Percentiles rank a stretch among this genome's conserved stretches.
phyloP scores from a whole-genome alignment of 2,329 filamentous ascomycete species.

The Exserohilum turcica region DNA sequence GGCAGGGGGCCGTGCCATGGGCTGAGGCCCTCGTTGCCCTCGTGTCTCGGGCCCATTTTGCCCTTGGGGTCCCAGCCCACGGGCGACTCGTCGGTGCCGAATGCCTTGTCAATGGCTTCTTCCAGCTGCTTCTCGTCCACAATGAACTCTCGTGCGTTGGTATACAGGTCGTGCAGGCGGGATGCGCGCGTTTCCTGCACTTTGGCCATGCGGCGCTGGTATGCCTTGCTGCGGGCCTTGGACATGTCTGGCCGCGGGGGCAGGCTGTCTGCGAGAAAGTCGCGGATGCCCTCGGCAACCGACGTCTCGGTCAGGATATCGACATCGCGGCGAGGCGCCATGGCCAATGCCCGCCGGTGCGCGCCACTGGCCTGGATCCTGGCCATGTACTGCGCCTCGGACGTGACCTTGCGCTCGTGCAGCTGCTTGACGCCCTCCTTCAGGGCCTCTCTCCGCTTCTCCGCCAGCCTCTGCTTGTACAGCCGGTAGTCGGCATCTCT shows the following conservation, averaged over 20 bases:
- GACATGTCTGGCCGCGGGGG: constrained; percentile 31
- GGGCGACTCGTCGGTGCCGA: constrained; percentile 63
- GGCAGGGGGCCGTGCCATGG: constrained; percentile 40
- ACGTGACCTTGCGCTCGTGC: constrained; percentile 52
- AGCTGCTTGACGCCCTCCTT: constrained; percentile 72
- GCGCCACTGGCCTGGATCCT: constrained; percentile 46
- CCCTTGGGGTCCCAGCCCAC: constrained; percentile 47
- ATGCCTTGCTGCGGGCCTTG: constrained; percentile 40
- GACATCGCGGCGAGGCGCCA: constrained; percentile 72
- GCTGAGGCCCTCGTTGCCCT: constrained; percentile 36
- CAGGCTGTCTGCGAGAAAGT: constrained; percentile 42
- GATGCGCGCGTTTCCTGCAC: constrained; percentile 68
- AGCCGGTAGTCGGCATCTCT: constrained; percentile 57
- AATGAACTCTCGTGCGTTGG: constrained; percentile 86
- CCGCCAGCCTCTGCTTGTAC: constrained; percentile 78
- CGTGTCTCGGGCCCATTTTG: constrained; percentile 19
- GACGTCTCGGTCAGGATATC: constrained; percentile 42
- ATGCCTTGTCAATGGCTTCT: constrained; percentile 74
- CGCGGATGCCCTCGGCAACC: constrained; percentile 38
- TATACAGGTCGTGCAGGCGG: constrained; percentile 84
- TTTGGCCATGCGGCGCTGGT: constrained; percentile 51
- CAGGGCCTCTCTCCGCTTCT: constrained; percentile 72
- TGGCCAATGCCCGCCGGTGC: constrained; percentile 57
- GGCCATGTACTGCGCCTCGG: constrained; percentile 28
- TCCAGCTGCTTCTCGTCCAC: constrained; percentile 78